Percentiles rank a stretch among this genome's conserved stretches.
These are phyloP conservation scores for Aspergillus neotritici DNA, from an alignment of 2,329 filamentous ascomycete species.

Conservation along the genomic window DNA sequence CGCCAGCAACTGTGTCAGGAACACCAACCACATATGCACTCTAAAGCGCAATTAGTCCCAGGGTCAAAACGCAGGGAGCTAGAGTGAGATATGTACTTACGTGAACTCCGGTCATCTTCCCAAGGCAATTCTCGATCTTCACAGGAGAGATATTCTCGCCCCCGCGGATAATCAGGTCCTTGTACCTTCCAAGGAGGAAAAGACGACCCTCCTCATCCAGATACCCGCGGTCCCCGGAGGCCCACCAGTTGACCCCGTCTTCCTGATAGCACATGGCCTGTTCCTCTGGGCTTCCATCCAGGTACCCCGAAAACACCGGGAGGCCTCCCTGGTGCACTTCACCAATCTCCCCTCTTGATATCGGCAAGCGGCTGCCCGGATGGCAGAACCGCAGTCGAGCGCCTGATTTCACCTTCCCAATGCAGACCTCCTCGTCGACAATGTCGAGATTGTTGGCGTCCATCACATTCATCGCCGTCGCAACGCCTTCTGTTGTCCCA, in stretches of 20 bases:
- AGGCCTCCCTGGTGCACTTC: conserved; percentile 5
- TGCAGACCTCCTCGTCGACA: background rate
- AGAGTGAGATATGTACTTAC: background rate
- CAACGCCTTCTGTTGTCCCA: conserved; percentile 3
- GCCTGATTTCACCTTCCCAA: background rate
- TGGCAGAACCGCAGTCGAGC: background rate
- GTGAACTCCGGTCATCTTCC: background rate
- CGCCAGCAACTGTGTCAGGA: conserved; percentile 4
- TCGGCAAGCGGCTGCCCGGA: background rate
- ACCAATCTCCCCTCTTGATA: background rate
- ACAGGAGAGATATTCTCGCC: conserved; percentile 7
- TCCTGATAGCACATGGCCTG: background rate
- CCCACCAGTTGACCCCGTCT: conserved; percentile 1
- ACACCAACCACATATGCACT: conserved; percentile 2
- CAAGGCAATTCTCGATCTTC: conserved; percentile 2
- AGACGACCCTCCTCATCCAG: conserved; percentile 1
- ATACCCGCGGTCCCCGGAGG: conserved; percentile 3
- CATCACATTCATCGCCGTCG: background rate
- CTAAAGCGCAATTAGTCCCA: background rate
- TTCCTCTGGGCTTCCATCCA: background rate
- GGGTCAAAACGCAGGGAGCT: too few species aligned
- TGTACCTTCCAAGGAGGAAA: conserved; percentile 3
- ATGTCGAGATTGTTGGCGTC: background rate
- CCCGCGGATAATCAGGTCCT: conserved; percentile 7
- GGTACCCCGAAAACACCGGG: conserved; percentile 3